phyloP scores from a whole-genome alignment of 2,329 filamentous ascomycete species.

The Arthrinium puccinioides region DNA sequence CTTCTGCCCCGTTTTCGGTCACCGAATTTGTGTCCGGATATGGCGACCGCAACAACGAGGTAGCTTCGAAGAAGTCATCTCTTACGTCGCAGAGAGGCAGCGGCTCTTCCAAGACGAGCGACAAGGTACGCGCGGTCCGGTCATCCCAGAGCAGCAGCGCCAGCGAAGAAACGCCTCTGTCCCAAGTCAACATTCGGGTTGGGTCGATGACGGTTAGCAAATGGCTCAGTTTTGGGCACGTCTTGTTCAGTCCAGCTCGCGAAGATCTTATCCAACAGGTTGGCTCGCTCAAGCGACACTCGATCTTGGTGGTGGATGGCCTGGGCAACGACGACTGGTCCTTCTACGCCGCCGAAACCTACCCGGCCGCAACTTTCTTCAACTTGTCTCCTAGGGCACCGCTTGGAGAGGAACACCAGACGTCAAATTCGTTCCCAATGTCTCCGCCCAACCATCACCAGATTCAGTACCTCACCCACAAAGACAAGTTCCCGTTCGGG shows the following conservation, averaged over 20 bases:
- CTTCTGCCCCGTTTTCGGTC: slow-evolving; percentile 35
- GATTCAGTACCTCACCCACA: slow-evolving; percentile 57
- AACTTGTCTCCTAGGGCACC: slow-evolving; percentile 59
- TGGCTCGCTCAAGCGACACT: slow-evolving; percentile 46
- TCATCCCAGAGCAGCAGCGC: slow-evolving; percentile 37
- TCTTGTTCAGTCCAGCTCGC: slow-evolving; percentile 73
- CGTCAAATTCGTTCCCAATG: slow-evolving; percentile 40
- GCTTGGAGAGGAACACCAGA: slow-evolving; percentile 35
- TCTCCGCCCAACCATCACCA: slow-evolving; percentile 68
- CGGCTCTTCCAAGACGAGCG: slow-evolving; percentile 22
- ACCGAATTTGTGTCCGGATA: slow-evolving; percentile 34
- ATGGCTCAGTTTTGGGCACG: slow-evolving; percentile 79
- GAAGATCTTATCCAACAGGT: slow-evolving; percentile 56
- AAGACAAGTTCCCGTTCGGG: slow-evolving; percentile 66
- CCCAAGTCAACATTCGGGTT: slow-evolving; percentile 69
- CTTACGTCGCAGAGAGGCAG: slow-evolving; percentile 9
- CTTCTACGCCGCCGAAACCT: slow-evolving; percentile 76
- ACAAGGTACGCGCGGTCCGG: slow-evolving; percentile 20
- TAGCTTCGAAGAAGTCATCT: slow-evolving; percentile 9
- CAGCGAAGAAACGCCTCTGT: slow-evolving; percentile 54
- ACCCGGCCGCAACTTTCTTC: slow-evolving; percentile 67
- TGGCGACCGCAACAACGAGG: slow-evolving; percentile 26
- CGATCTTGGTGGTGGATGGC: slow-evolving; percentile 72
- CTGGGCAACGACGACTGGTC: slow-evolving; percentile 87
- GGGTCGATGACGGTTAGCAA: slow-evolving; percentile 82